Base-by-base conservation (phyloP, 768 basidiomycete species). In the Leccinum sublutescens region DNA sequence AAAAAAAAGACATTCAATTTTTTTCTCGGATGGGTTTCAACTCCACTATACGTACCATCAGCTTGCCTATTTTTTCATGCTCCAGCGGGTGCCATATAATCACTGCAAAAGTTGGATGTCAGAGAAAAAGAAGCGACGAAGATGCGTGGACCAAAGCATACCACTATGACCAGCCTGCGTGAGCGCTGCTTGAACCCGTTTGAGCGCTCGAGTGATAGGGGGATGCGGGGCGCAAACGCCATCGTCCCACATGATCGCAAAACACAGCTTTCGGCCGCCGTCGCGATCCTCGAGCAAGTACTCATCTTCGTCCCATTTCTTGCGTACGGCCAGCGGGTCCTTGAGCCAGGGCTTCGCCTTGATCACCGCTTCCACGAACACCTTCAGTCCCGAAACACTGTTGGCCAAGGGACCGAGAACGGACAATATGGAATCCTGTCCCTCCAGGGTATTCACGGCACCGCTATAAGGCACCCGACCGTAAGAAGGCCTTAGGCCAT, bases 351-450 rank as follows among this genome's bases (percentile, higher is more conserved):
- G 86, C 59, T 81, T 76, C 25, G 75, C 67, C 62, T 78, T 80
- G 17, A 87, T 65, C 23, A 95, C 80, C 1, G 83, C 80, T 68
- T 87, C 79, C 71, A 83, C 81, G 72, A 94, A 93, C 0, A 72
- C 62, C 67, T 84, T 86, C 57, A 94, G 71, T n/a, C 82, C 88
- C 10, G 70, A 74, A 51, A 92, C 62, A 34, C 82, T 82, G 47
- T 73, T 77, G 2, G 84, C 75, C 54, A 93, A 75, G 5, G 93
- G 93, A 0, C 93, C 93, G 11, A 93, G 77, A 27, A 92, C 88
- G 3, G 90, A 89, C 4, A 76, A 76, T 29, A 90, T 66, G 15
- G 86, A 83, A 60, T 92, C 89, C 67, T 88, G 85, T 25, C 92
- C 92, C 69, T 86, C 81, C 29, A 85, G 66, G 2, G 85, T 80